Evolutionary conservation across 2,329 filamentous ascomycete genomes (phyloP).

Genomic region (Colletotrichum sp.): DNA sequence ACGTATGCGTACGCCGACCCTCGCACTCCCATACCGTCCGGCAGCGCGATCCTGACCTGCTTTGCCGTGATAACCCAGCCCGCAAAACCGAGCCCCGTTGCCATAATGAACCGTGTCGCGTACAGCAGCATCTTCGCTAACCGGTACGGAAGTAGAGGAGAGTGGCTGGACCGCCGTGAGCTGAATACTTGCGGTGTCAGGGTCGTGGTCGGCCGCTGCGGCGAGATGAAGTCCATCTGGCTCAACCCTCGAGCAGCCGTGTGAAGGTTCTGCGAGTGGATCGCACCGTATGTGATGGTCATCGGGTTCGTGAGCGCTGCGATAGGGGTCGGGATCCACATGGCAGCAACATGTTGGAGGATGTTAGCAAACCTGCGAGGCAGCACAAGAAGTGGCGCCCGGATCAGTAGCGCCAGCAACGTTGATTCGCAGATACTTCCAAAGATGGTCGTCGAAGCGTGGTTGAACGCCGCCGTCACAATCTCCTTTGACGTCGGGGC

Average conservation of each 20-base stretch:
- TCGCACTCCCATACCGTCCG: constrained; percentile 58
- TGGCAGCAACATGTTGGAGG: constrained; percentile 76
- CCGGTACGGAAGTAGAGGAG: constrained; percentile 78
- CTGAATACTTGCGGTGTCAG: constrained; percentile 62
- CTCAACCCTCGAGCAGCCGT: constrained; percentile 80
- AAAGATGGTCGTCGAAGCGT: constrained; percentile 86
- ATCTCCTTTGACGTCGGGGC: constrained; percentile 80
- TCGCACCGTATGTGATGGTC: constrained; percentile 89
- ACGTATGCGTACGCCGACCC: constrained; percentile 95
- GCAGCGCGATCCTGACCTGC: constrained; percentile 69
- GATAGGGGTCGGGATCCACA: constrained; percentile 84
- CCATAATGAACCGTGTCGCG: constrained; percentile 90
- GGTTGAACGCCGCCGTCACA: constrained; percentile 80
- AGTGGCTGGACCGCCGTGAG: constrained; percentile 27
- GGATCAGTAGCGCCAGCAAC: constrained; percentile 78
- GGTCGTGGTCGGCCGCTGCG: constrained; percentile 76
- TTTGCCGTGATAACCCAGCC: constrained; percentile 96
- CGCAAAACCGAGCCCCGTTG: constrained; percentile 86
- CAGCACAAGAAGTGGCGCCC: constrained; percentile 84
- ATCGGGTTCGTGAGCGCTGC: constrained; percentile 88
- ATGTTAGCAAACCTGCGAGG: constrained; percentile 71
- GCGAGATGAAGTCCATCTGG: constrained; percentile 81
- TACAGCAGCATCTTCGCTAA: constrained; percentile 92
- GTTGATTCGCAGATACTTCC: constrained; percentile 92
- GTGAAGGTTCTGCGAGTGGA: constrained; percentile 85